Evolutionary conservation across 2,329 filamentous ascomycete genomes (phyloP).

Genomic region (Pestalotiopsis fici): DNA sequence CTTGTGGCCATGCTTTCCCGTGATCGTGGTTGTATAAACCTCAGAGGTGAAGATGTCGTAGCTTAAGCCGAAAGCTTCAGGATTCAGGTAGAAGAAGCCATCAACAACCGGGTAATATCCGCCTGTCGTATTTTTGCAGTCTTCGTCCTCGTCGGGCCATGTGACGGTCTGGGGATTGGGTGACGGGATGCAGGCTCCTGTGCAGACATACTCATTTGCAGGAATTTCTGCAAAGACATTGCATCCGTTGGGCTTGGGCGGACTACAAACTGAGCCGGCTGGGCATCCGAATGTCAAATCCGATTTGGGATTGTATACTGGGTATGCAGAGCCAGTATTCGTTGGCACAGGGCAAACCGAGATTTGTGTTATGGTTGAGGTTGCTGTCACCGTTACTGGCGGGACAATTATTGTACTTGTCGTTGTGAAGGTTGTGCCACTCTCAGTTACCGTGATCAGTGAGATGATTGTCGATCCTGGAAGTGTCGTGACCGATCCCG

Average conservation of each 20-base stretch:
- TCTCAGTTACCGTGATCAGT: conserved; percentile 19
- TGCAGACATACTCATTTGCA: conserved; percentile 45
- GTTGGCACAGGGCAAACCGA: conserved; percentile 47
- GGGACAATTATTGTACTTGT: conserved; percentile 18
- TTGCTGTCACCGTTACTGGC: not conserved
- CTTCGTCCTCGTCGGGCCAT: conserved; percentile 37
- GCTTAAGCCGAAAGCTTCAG: conserved; percentile 61
- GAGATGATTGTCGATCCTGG: conserved; percentile 9
- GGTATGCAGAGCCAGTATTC: conserved; percentile 25
- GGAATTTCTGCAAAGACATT: conserved; percentile 53
- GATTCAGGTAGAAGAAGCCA: conserved; percentile 67
- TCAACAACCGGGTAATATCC: conserved; percentile 56
- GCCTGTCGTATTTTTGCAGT: conserved; percentile 36
- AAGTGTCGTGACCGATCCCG: conserved; percentile 8
- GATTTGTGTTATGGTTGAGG: conserved; percentile 23
- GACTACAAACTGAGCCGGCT: conserved; percentile 54
- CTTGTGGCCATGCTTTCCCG: conserved; percentile 28
- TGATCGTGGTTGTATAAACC: conserved; percentile 33
- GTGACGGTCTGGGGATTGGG: conserved; percentile 34
- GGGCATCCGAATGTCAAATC: conserved; percentile 54
- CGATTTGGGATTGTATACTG: conserved; percentile 34
- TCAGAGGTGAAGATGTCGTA: conserved; percentile 61
- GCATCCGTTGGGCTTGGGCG: conserved; percentile 49
- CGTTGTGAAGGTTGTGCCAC: conserved; percentile 19
- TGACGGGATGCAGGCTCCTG: conserved; percentile 43